Evolutionary conservation across 805 yeast species (phyloP).

Genomic region (Jamesozyma hellenica): DNA sequence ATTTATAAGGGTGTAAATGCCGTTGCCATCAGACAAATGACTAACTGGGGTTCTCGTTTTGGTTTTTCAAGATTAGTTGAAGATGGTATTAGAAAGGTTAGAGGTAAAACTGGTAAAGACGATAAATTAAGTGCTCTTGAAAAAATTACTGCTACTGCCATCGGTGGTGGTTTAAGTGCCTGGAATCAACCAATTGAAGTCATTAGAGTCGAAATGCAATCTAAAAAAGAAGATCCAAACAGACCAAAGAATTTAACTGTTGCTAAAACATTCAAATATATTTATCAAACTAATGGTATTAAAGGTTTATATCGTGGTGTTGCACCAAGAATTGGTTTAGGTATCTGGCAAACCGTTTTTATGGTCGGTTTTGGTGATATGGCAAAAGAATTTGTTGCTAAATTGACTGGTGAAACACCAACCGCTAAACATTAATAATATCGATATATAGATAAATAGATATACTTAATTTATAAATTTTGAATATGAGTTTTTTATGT

Average conservation of each 20-base stretch:
- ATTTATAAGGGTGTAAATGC: constrained; percentile 97
- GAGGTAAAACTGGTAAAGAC: constrained; percentile 47
- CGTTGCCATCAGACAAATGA: constrained; percentile 96
- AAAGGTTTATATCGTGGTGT: constrained; percentile 93
- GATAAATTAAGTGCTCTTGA: constrained; percentile 63
- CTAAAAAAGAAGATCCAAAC: constrained; percentile 85
- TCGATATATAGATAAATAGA: background rate
- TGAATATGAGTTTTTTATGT: too few relatives aligned
- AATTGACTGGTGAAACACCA: constrained; percentile 50
- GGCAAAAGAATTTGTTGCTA: constrained; percentile 61
- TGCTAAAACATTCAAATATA: constrained; percentile 64
- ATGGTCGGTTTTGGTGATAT: constrained; percentile 98
- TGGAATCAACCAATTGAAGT: constrained; percentile 99
- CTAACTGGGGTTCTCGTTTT: constrained; percentile 98
- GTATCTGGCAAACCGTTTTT: constrained; percentile 97
- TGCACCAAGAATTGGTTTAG: constrained; percentile 91
- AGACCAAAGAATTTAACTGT: constrained; percentile 89
- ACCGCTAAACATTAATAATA: constrained; percentile 28
- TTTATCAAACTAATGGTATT: constrained; percentile 72
- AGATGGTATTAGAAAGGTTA: constrained; percentile 57
- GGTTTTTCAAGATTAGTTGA: constrained; percentile 90
- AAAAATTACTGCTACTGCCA: constrained; percentile 71
- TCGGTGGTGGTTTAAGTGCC: constrained; percentile 96
- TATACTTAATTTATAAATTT: too few relatives aligned
- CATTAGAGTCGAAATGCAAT: constrained; percentile 95